Evolutionary conservation across 2,329 filamentous ascomycete species (phyloP), one percentile per base, ranked within the genome.

Genomic region (Aspergillus sp.): DNA sequence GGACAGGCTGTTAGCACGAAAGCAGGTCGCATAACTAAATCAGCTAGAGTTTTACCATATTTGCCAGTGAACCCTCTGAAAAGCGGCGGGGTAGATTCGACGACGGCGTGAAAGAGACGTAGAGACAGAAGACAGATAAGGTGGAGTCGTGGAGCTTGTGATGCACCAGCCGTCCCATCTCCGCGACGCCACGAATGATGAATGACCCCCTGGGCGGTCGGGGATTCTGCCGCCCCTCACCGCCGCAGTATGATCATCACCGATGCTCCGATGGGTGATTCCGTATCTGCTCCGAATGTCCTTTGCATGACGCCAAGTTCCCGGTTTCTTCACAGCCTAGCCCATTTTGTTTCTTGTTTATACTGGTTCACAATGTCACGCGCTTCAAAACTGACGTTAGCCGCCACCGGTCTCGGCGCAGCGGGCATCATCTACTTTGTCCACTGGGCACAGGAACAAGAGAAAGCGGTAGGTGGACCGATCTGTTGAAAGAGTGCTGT

Each of bases 351-450:
- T 14, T 17, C 16, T 16, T 41, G 35, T 20, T 42, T 42, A 30
- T 24, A 8, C 10, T 22, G 1, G 13, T 4, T 2, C 16, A 43
- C 22, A 13, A 99, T 99, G 94, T 99, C 94, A 52, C 87, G 85
- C 64, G 87, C 90, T 53, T 92, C 94, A 16, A 95, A 96, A 68
- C 72, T 94, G 60, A 96, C 94, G 13, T 79, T 99, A 22, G 79
- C 85, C 47, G 83, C 82, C 42, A 96, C 92, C 0, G 87, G 89
- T 32, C 75, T 90, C 58, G 86, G 89, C 62, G 88, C 93, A 22
- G 80, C 84, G 48, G 79, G 82, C 58, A 95, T 92, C 45, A 84
- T 99, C 57, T 76, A 85, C 60, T 85, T 95, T 63, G 94, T 99
- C 44, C 94, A 99, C 71, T 92, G 88, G 74, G 84, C 91, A 62